Conservation (phyloP, 1,139 yeast species). For the Lodderomyces orthopsilosis region DNA sequence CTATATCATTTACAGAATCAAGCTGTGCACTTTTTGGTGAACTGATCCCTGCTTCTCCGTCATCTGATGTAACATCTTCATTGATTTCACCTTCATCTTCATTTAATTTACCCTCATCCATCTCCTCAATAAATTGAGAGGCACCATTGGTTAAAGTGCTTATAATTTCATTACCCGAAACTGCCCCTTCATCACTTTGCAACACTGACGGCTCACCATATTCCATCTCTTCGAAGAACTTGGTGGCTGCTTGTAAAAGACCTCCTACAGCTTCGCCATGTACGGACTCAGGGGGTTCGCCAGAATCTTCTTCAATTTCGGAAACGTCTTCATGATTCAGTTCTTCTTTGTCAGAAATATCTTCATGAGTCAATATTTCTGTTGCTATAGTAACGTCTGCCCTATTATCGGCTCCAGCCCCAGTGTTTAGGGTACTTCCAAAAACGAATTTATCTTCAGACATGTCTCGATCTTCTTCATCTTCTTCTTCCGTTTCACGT, state of each 20-base stretch:
- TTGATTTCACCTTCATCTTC: background rate
- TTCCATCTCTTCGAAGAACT: constrained; percentile 4
- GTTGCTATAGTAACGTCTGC: no score
- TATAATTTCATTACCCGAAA: background rate
- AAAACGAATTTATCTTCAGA: no score
- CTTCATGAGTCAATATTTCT: no score
- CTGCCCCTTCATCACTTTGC: background rate
- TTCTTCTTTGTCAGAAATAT: no score
- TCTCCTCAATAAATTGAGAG: constrained; percentile 3
- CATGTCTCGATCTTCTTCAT: no score
- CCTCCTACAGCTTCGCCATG: background rate
- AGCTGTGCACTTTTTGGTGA: background rate
- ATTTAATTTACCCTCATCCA: background rate
- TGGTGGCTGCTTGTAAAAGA: background rate
- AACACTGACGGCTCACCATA: background rate
- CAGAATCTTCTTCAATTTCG: background rate
- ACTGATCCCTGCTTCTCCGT: no score
- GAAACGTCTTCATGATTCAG: background rate
- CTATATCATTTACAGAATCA: background rate
- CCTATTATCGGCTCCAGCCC: no score
- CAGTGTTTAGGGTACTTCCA: no score
- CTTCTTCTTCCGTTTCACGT: no score
- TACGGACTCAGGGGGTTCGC: no score
- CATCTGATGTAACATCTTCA: background rate
- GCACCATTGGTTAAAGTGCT: background rate